Evolutionary conservation across 2,329 filamentous ascomycete species (phyloP).

Genomic region (Xylariales sp.): DNA sequence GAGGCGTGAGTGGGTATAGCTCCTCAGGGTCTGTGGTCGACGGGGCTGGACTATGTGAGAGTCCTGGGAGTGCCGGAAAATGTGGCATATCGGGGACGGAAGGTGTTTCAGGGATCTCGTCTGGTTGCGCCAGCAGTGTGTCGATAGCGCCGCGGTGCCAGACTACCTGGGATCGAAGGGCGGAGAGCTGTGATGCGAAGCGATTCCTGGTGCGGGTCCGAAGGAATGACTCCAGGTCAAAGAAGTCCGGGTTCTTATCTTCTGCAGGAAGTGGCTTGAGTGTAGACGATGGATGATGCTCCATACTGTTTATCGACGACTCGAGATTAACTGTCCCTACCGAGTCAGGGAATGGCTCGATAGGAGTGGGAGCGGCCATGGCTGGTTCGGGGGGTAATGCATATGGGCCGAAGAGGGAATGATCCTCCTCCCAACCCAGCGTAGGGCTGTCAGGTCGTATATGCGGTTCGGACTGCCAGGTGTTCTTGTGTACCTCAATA

Average conservation of each 20-base stretch:
- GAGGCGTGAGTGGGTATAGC: neutral
- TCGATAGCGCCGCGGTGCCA: constrained; percentile 45
- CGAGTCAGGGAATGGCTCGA: neutral
- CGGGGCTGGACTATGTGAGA: constrained; percentile 3
- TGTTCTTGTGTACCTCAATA: constrained; percentile 22
- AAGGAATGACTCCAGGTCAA: constrained; percentile 32
- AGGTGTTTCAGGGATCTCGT: constrained; percentile 16
- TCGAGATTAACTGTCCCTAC: neutral
- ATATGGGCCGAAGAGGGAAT: constrained; percentile 13
- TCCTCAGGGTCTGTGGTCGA: neutral
- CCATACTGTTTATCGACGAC: neutral
- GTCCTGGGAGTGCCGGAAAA: constrained; percentile 6
- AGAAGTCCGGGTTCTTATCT: constrained; percentile 8
- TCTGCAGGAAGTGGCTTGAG: constrained; percentile 10
- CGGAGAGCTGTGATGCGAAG: constrained; percentile 43
- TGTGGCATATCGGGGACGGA: constrained; percentile 9
- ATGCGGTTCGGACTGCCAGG: constrained; percentile 35
- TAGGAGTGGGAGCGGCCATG: neutral
- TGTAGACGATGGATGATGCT: constrained; percentile 8
- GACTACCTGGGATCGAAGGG: constrained; percentile 43
- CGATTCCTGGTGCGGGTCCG: constrained; percentile 42
- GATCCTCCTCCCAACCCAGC: constrained; percentile 46
- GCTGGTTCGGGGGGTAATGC: constrained; percentile 2
- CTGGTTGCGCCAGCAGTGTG: constrained; percentile 27
- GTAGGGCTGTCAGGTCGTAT: constrained; percentile 58